A percentile compares a stretch with the other conserved stretches of the same genome.
Evolutionary conservation across 352 stramenopile species (phyloP).

Genomic region (Phytophthora podocarpi): DNA sequence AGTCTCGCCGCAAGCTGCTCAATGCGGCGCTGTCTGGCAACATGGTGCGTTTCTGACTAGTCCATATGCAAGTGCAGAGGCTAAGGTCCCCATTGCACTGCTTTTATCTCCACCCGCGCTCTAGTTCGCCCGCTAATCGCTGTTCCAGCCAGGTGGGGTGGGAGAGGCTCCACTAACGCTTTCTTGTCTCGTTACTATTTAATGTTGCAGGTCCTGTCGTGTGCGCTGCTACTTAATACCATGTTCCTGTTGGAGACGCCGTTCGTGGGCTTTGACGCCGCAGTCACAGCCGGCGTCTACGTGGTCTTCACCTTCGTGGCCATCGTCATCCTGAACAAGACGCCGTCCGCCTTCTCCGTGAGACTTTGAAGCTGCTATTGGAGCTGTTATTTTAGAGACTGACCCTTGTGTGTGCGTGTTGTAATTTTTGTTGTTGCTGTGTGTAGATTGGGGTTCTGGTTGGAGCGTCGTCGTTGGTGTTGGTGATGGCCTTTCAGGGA

Average conservation of each 20-base stretch:
- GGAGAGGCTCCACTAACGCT: slow-evolving; percentile 13
- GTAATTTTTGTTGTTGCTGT: slow-evolving; percentile 1
- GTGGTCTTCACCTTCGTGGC: slow-evolving; percentile 77
- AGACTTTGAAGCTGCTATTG: slow-evolving; percentile 11
- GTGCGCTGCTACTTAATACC: slow-evolving; percentile 63
- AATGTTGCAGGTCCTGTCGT: slow-evolving; percentile 55
- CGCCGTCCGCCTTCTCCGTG: slow-evolving; percentile 80
- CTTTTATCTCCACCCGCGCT: slow-evolving; percentile 3
- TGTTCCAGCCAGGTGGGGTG: not conserved
- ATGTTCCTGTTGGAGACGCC: slow-evolving; percentile 77
- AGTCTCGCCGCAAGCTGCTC: slow-evolving; percentile 71
- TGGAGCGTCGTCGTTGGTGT: slow-evolving; percentile 64
- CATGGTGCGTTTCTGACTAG: slow-evolving; percentile 50
- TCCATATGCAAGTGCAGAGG: not conserved
- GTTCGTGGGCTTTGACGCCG: slow-evolving; percentile 68
- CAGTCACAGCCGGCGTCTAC: slow-evolving; percentile 61
- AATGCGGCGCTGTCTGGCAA: slow-evolving; percentile 71
- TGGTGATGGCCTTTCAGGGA: slow-evolving; percentile 72
- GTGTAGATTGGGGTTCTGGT: slow-evolving; percentile 76
- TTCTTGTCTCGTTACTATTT: not conserved
- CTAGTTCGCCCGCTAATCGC: not conserved
- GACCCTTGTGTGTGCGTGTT: too few relatives aligned
- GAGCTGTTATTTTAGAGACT: not conserved
- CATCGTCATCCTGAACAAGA: slow-evolving; percentile 83
- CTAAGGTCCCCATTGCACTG: slow-evolving; percentile 1